Evolutionary conservation across 768 basidiomycete species (phyloP).

Genomic region (Lentinula lateritia): DNA sequence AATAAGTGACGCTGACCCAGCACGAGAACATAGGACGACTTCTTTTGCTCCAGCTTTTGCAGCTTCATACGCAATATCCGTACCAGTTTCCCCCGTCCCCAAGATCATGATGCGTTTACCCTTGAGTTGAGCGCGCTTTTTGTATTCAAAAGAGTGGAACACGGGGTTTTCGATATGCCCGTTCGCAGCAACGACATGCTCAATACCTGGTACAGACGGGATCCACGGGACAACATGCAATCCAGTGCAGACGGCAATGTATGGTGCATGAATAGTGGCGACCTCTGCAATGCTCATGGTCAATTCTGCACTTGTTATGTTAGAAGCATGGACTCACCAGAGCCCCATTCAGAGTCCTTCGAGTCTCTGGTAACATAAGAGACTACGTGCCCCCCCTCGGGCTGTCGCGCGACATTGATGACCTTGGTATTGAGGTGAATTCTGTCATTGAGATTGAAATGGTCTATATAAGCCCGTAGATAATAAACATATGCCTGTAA

Average conservation of each 20-base stretch:
- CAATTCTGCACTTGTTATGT: neutral
- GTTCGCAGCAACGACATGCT: slow-evolving; percentile 24
- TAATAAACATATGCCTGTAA: slow-evolving; percentile 45
- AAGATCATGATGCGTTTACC: slow-evolving; percentile 48
- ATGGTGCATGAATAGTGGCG: slow-evolving; percentile 26
- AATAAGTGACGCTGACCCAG: slow-evolving; percentile 28
- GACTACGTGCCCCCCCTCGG: slow-evolving; percentile 30
- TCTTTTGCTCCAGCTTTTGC: slow-evolving; percentile 46
- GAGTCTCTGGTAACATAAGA: slow-evolving; percentile 21
- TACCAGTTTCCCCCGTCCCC: slow-evolving; percentile 59
- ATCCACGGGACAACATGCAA: slow-evolving; percentile 50
- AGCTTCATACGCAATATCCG: slow-evolving; percentile 50
- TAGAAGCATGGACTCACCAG: slow-evolving; percentile 14
- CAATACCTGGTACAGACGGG: slow-evolving; percentile 44
- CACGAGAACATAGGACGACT: slow-evolving; percentile 46
- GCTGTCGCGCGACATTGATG: slow-evolving; percentile 27
- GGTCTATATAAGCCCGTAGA: slow-evolving; percentile 36
- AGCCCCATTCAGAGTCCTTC: slow-evolving; percentile 22
- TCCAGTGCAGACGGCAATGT: slow-evolving; percentile 49
- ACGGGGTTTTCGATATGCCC: slow-evolving; percentile 12
- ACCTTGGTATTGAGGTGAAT: slow-evolving; percentile 34
- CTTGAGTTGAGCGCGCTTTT: slow-evolving; percentile 35
- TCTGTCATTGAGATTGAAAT: slow-evolving; percentile 33
- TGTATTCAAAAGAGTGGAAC: slow-evolving; percentile 51
- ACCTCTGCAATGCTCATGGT: slow-evolving; percentile 14